Percentiles rank a stretch among this genome's conserved stretches.
These are phyloP conservation scores for Tetracentron sinense DNA, from an alignment of 164 flowering plant species.

Conservation along the genomic window DNA sequence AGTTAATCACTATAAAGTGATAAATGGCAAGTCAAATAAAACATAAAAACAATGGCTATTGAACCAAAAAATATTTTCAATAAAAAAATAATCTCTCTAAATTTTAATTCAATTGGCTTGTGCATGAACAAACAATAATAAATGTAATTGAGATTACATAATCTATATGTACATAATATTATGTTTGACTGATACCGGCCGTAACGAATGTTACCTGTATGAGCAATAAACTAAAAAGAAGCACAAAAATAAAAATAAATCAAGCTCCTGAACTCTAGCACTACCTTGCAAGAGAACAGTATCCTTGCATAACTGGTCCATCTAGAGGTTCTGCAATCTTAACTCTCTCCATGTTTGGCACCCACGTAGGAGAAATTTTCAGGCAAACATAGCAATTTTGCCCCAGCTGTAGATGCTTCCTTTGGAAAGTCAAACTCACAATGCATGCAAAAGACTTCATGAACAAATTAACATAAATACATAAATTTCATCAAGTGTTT, in stretches of 20 bases:
- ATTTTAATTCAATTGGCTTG: no score
- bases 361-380: slow-evolving; percentile 80
- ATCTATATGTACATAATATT: no score
- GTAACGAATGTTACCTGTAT: no score
- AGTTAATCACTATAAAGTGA: not conserved
- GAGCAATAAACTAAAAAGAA: no score
- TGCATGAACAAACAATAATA: no score
- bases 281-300: slow-evolving; percentile 86
- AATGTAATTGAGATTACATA: no score
- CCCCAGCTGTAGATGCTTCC: slow-evolving; percentile 92
- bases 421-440: slow-evolving; percentile 21
- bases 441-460: not conserved
- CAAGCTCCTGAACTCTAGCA: not conserved
- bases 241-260: no score
- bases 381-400: slow-evolving; percentile 80
- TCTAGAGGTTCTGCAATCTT: slow-evolving; percentile 70
- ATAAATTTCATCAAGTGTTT: not conserved
- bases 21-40: not conserved
- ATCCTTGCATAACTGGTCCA: slow-evolving; percentile 79
- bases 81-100: no score
- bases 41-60: not conserved
- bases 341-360: slow-evolving; percentile 59
- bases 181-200: no score
- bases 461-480: no score
- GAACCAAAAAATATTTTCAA: no score